phyloP scores from a whole-genome alignment of 192 early-diverging fungal genomes.

The Coemansia sp. region DNA sequence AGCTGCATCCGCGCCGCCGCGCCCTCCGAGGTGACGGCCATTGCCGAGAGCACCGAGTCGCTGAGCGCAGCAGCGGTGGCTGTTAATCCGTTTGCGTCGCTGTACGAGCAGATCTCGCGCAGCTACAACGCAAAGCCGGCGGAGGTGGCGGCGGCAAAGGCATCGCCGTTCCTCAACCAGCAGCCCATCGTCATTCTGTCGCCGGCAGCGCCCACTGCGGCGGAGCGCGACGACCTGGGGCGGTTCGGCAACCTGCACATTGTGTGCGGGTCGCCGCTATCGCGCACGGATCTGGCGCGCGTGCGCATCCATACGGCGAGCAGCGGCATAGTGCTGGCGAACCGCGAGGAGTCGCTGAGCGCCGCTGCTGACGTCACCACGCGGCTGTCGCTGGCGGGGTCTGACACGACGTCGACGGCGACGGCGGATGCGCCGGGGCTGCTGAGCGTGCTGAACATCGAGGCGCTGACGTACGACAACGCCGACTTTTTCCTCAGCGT shows the following conservation, averaged over 20 bases:
- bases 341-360: slow-evolving; percentile 47
- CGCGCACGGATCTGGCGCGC: slow-evolving; percentile 60
- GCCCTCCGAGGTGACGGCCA: slow-evolving; percentile 29
- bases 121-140: slow-evolving; percentile 25
- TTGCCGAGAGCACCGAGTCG: slow-evolving; percentile 13
- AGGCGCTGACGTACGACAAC: slow-evolving; percentile 51
- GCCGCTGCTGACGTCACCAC: slow-evolving; percentile 37
- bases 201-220: slow-evolving; percentile 42
- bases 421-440: slow-evolving; percentile 66
- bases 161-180: slow-evolving; percentile 34
- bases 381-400: slow-evolving; percentile 40
- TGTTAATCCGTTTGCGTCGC: slow-evolving; percentile 32
- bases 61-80: not conserved
- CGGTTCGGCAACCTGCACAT: slow-evolving; percentile 57
- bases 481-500: slow-evolving; percentile 63
- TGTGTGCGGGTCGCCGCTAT: slow-evolving; percentile 59
- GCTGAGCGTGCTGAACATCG: slow-evolving; percentile 67
- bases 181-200: slow-evolving; percentile 64
- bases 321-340: slow-evolving; percentile 61
- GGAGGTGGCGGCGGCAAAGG: not conserved
- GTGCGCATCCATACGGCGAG: slow-evolving; percentile 57
- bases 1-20: slow-evolving; percentile 64
- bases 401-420: slow-evolving; percentile 50
- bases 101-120: slow-evolving; percentile 54
- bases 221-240: slow-evolving; percentile 44